These are phyloP conservation scores for Neurospora sp. DNA, from an alignment of 495 filamentous ascomycete genomes.

Conservation along the genomic window DNA sequence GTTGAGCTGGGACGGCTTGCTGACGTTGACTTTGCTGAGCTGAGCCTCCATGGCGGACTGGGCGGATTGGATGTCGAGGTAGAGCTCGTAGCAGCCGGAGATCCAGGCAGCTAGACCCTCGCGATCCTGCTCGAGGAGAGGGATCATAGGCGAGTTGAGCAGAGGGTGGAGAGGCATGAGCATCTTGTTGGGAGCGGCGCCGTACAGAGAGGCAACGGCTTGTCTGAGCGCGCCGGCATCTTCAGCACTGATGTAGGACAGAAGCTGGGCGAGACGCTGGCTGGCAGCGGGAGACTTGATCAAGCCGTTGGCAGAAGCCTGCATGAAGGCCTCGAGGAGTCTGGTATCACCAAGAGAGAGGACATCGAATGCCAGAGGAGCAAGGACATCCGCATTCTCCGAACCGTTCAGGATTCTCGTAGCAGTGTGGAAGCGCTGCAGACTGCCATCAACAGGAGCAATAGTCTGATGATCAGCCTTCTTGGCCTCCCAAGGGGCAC, in stretches of 20 bases:
- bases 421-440: slow-evolving; percentile 27
- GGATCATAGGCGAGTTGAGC: slow-evolving; percentile 49
- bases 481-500: slow-evolving; percentile 7
- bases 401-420: slow-evolving; percentile 7
- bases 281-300: slow-evolving; percentile 10
- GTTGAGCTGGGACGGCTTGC: slow-evolving; percentile 54
- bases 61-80: slow-evolving; percentile 32
- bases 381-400: slow-evolving; percentile 11
- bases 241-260: slow-evolving; percentile 18
- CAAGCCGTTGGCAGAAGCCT: slow-evolving; percentile 7
- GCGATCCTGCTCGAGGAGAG: slow-evolving; percentile 20
- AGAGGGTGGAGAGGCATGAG: slow-evolving; percentile 53
- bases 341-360: slow-evolving; percentile 27
- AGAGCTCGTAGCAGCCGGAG: slow-evolving; percentile 39
- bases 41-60: slow-evolving; percentile 22
- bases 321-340: slow-evolving; percentile 20
- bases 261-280: slow-evolving; percentile 7
- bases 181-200: slow-evolving; percentile 14
- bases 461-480: slow-evolving; percentile 16
- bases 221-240: slow-evolving; percentile 18
- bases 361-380: slow-evolving; percentile 21
- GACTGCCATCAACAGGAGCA: slow-evolving; percentile 31
- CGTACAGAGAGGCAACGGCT: slow-evolving; percentile 15
- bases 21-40: slow-evolving; percentile 21
- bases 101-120: slow-evolving; percentile 33